Base-by-base conservation (phyloP, 345 rosid species). In the Streptanthus diversifolius region DNA sequence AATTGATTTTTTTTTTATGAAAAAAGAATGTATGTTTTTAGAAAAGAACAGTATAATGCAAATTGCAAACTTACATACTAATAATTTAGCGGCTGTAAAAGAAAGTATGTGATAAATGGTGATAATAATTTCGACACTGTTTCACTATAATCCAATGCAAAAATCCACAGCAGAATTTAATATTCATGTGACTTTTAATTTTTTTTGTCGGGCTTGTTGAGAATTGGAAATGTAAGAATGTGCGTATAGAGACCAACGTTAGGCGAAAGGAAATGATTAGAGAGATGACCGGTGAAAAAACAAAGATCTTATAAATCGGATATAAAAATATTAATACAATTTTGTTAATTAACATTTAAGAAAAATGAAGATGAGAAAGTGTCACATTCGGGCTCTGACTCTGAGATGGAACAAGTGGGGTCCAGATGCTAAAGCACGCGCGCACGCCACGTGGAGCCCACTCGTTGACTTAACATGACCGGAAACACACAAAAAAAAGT, bases 371-470 rank as follows among this genome's bases (percentile, higher is more conserved):
- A 44, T 54, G 70, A 63, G 44, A 63, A 33, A 63, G 71, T 7
- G 75, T 78, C 81, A 5, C 39, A 66, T 27, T 53, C 74, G 44
- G 75, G 78, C 81, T 78, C 81, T 78, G 81, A 78, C 81, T 78
- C 81, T 69, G 67, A 78, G 81, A 67, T 41, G 69, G 39, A 71
- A 57, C 63, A 77, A 58, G 81, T 73, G 75, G 81, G 81, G 64
- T 47, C 78, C 15, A 68, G 8, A 5, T 68, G 15, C 39, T 55
- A 73, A 44, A 62, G 81, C 81, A 78, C 78, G 81, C 81, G 78
- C 74, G 78, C 81, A 78, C 71, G 81, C 81, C 74, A 68, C 78
- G 78, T 73, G 81, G 81, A 73, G 66, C 81, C 81, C 78, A 73
- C 81, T 51, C 71, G 81, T 78, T 73, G 81, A 78, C 81, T 54